A percentile compares a stretch with the other conserved stretches of the same genome.
These are phyloP conservation scores for Aspergillus affinis DNA, from an alignment of 495 filamentous ascomycete species.

Conservation along the genomic window DNA sequence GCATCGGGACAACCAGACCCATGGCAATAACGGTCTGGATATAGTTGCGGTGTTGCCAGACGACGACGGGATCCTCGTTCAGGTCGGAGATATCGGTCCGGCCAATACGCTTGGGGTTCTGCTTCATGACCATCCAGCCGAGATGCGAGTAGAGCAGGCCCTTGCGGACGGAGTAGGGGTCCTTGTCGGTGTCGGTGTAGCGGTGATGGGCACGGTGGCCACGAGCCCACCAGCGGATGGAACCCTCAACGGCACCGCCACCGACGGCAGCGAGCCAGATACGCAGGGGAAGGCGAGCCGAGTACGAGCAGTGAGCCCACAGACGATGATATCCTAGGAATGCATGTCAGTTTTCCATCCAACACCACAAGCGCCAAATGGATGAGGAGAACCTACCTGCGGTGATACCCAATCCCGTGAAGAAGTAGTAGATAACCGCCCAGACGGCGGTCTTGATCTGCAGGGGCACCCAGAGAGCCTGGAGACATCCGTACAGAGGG, in stretches of 20 bases:
- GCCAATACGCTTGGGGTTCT: constrained; percentile 90
- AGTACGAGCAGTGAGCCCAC: constrained; percentile 95
- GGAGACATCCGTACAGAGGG: constrained; percentile 72
- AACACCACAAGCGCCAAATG: constrained; percentile 10
- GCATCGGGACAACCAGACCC: constrained; percentile 79
- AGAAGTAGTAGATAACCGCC: constrained; percentile 87
- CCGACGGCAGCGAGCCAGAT: constrained; percentile 91
- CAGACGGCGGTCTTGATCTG: constrained; percentile 74
- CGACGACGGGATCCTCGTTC: constrained; percentile 91
- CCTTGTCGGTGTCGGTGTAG: constrained; percentile 98
- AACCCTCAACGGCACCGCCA: constrained; percentile 94
- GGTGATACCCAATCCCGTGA: constrained; percentile 86
- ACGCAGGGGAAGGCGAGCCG: constrained; percentile 81
- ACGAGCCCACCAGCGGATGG: constrained; percentile 95
- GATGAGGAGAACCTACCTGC: constrained; percentile 55
- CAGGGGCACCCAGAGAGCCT: constrained; percentile 80
- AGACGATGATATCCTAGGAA: constrained; percentile 76
- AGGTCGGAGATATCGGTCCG: constrained; percentile 96
- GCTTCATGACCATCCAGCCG: constrained; percentile 92
- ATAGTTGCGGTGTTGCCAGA: constrained; percentile 94
- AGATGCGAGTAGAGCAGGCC: constrained; percentile 95
- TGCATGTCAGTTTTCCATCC: constrained; percentile 18
- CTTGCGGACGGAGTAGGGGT: constrained; percentile 98
- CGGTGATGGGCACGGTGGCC: constrained; percentile 97
- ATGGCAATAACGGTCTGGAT: constrained; percentile 85